These are phyloP conservation scores for Solanum corneliomulleri DNA, from an alignment of 257 asterid genomes.

Conservation along the genomic window DNA sequence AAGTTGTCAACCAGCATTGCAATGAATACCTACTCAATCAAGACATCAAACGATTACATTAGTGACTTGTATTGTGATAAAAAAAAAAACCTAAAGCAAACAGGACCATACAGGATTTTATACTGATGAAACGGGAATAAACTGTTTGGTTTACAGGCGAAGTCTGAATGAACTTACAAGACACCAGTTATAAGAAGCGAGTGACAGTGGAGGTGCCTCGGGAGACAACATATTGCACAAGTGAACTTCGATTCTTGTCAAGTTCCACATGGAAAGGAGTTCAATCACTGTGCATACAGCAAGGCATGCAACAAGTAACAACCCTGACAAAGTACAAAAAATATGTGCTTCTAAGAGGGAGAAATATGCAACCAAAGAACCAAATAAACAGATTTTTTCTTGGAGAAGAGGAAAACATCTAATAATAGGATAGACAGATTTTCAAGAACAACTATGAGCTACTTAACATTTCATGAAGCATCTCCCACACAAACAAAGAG, in stretches of 20 bases:
- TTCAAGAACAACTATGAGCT: background rate
- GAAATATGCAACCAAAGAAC: background rate
- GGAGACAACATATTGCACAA: slow-evolving; percentile 92
- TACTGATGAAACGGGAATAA: background rate
- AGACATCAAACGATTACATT: slow-evolving; percentile 2
- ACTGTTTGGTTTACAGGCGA: background rate
- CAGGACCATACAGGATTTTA: background rate
- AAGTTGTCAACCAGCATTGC: slow-evolving; percentile 97
- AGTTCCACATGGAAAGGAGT: slow-evolving; percentile 97
- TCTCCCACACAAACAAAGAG: background rate
- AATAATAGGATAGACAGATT: background rate
- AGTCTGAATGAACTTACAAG: slow-evolving; percentile 49
- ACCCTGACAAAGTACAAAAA: slow-evolving; percentile 36
- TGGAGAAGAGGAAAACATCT: background rate
- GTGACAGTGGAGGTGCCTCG: slow-evolving; percentile 85
- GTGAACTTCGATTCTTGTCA: slow-evolving; percentile 94
- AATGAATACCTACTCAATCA: slow-evolving; percentile 60
- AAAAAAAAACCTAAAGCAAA: background rate
- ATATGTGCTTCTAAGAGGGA: background rate
- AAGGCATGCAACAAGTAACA: slow-evolving; percentile 42
- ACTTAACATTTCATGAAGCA: background rate
- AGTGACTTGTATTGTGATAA: background rate
- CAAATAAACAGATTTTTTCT: background rate
- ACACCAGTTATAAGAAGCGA: slow-evolving; percentile 89
- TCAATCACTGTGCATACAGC: slow-evolving; percentile 57